Base-by-base conservation (phyloP, 208 protist genomes). In the Endotrypanum monterogeii region DNA sequence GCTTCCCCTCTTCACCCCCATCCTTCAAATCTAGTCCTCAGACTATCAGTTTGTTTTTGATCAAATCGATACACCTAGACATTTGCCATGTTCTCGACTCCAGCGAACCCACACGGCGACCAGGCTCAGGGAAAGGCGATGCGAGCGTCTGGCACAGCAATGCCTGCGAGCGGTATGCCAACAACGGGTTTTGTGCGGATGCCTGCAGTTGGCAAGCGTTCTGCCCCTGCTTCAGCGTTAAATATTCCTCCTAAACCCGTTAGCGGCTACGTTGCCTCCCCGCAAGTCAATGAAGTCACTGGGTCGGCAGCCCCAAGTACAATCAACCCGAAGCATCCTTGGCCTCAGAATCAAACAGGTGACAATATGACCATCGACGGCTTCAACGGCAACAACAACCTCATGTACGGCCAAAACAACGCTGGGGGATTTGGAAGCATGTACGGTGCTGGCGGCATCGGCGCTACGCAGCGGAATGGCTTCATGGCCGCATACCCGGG, bases 401-500 rank as follows among this genome's bases (percentile, higher is more conserved):
- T 70, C 16, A 79, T 78, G 67, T 74, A 87, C 65, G 77, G 83
- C 37, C 62, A 39, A 44, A 41, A 69, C 44, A 60, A 52, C 56
- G 76, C 76, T 68, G 55, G 58, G 37, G 61, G 61, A 54, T 76
- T 69, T 62, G 67, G 54, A 6, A 46, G 44, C 55, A 82, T 78
- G 78, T 65, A 77, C 39, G 70, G 72, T 56, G 73, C 73, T 68
- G 73, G 73, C 67, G n/a, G 66, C 32, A 54, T 28, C 5, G 44
- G 44, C 44, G 44, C 44, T 37, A 3, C 28, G 55, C 28, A 35
- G 28, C 55, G 25, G 0, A 12, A n/a, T 52, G 58, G 78, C 74
- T 44, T 67, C 68, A 48, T 11, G 44, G 41, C 20, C 32, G 41
- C 44, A 50, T 7, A 30, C 14, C 48, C 8, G 12, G 50, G 32